phyloP scores from a whole-genome alignment of 2,329 filamentous ascomycete species.

The Tolypocladium amazonense region DNA sequence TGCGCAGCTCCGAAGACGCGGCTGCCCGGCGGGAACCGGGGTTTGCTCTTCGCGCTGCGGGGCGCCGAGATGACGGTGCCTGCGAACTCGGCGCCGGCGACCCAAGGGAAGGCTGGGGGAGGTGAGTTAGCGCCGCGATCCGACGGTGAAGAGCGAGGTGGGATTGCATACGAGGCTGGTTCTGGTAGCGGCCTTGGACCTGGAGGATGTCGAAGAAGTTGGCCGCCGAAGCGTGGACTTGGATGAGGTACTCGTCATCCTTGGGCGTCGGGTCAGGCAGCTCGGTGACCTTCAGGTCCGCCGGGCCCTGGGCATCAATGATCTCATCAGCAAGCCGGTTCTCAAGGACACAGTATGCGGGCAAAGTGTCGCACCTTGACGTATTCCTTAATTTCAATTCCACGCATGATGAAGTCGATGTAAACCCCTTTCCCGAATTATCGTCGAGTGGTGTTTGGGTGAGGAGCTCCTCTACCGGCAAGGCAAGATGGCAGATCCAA shows the following conservation, averaged over 20 bases:
- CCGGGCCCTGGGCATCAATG: slow-evolving; percentile 49
- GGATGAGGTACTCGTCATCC: slow-evolving; percentile 71
- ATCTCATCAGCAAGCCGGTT: neutral
- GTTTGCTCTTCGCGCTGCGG: slow-evolving; percentile 28
- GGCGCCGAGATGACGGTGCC: slow-evolving; percentile 65
- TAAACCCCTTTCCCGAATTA: neutral
- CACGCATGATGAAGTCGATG: neutral
- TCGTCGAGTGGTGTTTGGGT: neutral
- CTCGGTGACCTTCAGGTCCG: slow-evolving; percentile 64
- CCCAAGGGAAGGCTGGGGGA: slow-evolving; percentile 62
- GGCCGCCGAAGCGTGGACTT: slow-evolving; percentile 75
- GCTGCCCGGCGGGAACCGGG: slow-evolving; percentile 66
- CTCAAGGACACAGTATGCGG: neutral
- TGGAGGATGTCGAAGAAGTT: slow-evolving; percentile 98
- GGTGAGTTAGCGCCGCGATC: neutral
- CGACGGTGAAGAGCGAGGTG: neutral
- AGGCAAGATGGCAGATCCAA: neutral
- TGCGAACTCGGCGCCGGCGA: slow-evolving; percentile 78
- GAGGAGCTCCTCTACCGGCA: neutral
- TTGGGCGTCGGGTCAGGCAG: slow-evolving; percentile 66
- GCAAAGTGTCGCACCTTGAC: slow-evolving; percentile 46
- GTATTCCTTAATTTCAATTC: slow-evolving; percentile 54
- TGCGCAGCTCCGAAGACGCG: slow-evolving; percentile 80
- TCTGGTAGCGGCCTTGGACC: slow-evolving; percentile 90
- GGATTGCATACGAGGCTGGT: slow-evolving; percentile 55